Base-by-base conservation (phyloP, 768 basidiomycete genomes). In the Tephrocybe sp. region DNA sequence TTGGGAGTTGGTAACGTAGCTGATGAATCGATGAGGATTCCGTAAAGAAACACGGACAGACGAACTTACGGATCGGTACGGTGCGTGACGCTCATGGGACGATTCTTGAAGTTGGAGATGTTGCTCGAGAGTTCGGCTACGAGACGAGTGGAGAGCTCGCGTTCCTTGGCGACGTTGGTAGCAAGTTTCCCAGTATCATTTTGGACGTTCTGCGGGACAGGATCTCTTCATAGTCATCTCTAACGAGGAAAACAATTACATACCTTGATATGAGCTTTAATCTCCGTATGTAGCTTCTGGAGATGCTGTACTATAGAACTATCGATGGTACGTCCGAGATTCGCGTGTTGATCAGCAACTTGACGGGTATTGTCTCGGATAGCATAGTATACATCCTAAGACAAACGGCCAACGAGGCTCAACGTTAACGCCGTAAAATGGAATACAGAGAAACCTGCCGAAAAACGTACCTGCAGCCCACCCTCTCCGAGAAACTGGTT, bases 401-500 rank as follows among this genome's bases (percentile, higher is more conserved):
- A n/a, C n/a, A n/a, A n/a, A n/a, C n/a, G n/a, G n/a, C n/a, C n/a
- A n/a, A n/a, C n/a, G n/a, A n/a, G n/a, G n/a, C n/a, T n/a, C n/a
- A n/a, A n/a, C n/a, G n/a, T n/a, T n/a, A n/a, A n/a, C n/a, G n/a
- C n/a, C n/a, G n/a, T n/a, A n/a, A n/a, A n/a, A 30, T 54, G 13
- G 45, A 25, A 39, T 15, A 16, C 19, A 1, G 42, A 36, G 19
- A 53, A 19, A 31, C 37, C 45, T 18, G 30, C 47, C 38, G 8
- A 49, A 25, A 24, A 57, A 47, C 21, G 59, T 74, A 27, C 86
- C 79, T 94, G 92, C 42, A 99, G 73, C 41, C 97, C 95, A 11
- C 91, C 91, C 66, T 98, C 94, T n/a, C 97, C 97, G 3, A 99
- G 76, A 64, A 99, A 99, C 73, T 98, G 95, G 69, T 97, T 95